These are phyloP conservation scores for Aureobasidium sp. DNA, from an alignment of 2,329 filamentous ascomycete species.

Conservation along the genomic window DNA sequence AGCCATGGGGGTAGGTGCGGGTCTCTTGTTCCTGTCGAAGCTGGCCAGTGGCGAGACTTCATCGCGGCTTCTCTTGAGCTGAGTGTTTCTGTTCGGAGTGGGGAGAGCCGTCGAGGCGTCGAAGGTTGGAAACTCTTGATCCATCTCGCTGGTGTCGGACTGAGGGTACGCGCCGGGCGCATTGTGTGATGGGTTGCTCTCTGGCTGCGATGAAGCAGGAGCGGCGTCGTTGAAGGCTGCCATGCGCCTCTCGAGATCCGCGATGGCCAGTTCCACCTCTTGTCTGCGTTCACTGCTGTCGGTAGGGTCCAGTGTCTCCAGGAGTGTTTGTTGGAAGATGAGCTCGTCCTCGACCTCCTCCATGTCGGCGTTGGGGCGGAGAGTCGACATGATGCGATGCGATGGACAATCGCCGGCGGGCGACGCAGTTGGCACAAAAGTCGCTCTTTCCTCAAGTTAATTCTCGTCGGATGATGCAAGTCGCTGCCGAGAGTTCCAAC, in stretches of 20 bases:
- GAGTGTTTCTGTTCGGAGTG: background rate
- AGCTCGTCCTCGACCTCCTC: constrained; percentile 28
- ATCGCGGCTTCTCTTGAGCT: constrained; percentile 12
- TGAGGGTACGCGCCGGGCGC: constrained; percentile 8
- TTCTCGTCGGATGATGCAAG: constrained; percentile 2
- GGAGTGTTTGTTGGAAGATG: constrained; percentile 23
- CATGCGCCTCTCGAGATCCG: constrained; percentile 18
- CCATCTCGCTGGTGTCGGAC: background rate
- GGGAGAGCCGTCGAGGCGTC: background rate
- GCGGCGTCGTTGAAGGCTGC: background rate
- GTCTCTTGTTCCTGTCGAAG: constrained; percentile 16
- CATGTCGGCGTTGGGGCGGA: constrained; percentile 10
- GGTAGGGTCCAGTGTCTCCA: constrained; percentile 23
- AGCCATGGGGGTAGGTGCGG: constrained; percentile 11
- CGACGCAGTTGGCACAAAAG: background rate
- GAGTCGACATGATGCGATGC: constrained; percentile 18
- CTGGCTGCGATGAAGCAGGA: background rate
- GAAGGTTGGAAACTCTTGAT: background rate
- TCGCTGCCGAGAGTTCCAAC: background rate
- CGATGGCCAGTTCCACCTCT: constrained; percentile 19
- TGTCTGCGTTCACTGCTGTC: constrained; percentile 19
- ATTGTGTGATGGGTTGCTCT: background rate
- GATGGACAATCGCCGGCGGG: background rate
- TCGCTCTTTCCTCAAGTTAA: constrained; percentile 6
- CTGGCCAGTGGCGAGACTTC: constrained; percentile 11